These are phyloP conservation scores for Grosmannia penicillata DNA, from an alignment of 2,329 filamentous ascomycete genomes.

Conservation along the genomic window DNA sequence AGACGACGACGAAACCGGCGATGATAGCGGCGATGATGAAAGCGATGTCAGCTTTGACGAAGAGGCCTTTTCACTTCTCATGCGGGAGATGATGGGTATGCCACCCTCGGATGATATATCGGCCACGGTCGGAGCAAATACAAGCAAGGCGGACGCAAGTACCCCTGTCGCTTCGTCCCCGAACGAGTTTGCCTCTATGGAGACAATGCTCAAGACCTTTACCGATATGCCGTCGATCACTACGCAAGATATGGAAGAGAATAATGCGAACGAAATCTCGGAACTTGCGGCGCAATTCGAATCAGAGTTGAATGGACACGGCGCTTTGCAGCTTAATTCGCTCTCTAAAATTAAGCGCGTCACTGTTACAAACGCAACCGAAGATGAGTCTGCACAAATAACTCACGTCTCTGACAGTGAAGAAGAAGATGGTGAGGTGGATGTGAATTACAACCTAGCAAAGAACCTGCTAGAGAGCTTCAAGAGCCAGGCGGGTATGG, in stretches of 20 bases:
- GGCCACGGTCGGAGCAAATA: background rate
- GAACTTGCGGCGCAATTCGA: conserved; percentile 57
- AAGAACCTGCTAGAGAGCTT: conserved; percentile 88
- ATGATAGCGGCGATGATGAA: conserved; percentile 50
- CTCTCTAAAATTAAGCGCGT: conserved; percentile 15
- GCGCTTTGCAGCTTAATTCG: conserved; percentile 44
- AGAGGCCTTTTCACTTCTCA: conserved; percentile 69
- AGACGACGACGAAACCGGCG: conserved; percentile 31
- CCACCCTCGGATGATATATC: too few relatives aligned
- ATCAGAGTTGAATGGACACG: conserved; percentile 53
- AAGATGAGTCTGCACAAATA: background rate
- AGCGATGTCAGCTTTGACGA: conserved; percentile 72
- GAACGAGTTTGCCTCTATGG: too few relatives aligned
- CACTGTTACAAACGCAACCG: conserved; percentile 13
- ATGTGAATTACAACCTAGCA: conserved; percentile 75
- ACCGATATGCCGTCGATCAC: too few relatives aligned
- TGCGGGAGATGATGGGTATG: conserved; percentile 81
- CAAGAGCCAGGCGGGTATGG: conserved; percentile 72
- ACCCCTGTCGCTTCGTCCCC: too few relatives aligned
- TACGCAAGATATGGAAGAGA: background rate
- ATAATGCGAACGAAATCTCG: conserved; percentile 23
- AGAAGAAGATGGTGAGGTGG: conserved; percentile 45
- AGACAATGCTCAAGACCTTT: too few relatives aligned
- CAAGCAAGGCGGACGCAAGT: too few relatives aligned
- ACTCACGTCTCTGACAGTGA: conserved; percentile 25